Conservation (phyloP, 129 eudicot species). For the Scalesia atractyloides region DNA sequence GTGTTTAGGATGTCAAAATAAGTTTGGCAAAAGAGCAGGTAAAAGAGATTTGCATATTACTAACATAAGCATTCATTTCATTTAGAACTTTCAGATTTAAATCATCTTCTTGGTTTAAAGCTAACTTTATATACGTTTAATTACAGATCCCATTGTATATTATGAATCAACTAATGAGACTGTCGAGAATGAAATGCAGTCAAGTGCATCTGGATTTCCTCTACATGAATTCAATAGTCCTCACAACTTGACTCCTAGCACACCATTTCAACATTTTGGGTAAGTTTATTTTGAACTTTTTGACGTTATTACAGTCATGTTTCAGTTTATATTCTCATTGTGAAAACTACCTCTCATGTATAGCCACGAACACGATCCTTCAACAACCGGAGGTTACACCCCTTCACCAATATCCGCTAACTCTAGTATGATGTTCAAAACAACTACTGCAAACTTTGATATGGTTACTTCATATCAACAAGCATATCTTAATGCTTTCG, state of each 20-base stretch:
- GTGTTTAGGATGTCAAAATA: constrained; percentile 84
- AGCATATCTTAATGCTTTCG: constrained; percentile 23
- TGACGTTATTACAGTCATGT: background rate
- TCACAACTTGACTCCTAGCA: constrained; percentile 43
- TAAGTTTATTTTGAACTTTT: constrained; percentile 37
- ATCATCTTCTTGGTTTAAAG: background rate
- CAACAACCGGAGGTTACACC: constrained; percentile 31
- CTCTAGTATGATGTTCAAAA: constrained; percentile 22
- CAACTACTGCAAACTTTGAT: constrained; percentile 18
- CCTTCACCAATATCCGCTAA: constrained; percentile 45
- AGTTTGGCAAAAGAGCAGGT: constrained; percentile 69
- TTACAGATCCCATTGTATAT: constrained; percentile 21
- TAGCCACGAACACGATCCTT: constrained; percentile 42
- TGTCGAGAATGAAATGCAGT: constrained; percentile 20
- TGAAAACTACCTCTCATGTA: background rate
- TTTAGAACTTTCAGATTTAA: background rate
- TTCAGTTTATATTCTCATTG: background rate
- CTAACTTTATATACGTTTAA: background rate
- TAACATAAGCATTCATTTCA: background rate
- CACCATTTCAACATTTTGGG: constrained; percentile 54
- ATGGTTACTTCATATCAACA: constrained; percentile 32
- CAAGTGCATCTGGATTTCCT: constrained; percentile 12
- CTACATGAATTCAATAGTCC: constrained; percentile 28
- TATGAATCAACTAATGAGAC: constrained; percentile 28
- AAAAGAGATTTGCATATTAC: constrained; percentile 17